phyloP scores from a whole-genome alignment of 1,139 yeast genomes.

The Candida tropicalis region DNA sequence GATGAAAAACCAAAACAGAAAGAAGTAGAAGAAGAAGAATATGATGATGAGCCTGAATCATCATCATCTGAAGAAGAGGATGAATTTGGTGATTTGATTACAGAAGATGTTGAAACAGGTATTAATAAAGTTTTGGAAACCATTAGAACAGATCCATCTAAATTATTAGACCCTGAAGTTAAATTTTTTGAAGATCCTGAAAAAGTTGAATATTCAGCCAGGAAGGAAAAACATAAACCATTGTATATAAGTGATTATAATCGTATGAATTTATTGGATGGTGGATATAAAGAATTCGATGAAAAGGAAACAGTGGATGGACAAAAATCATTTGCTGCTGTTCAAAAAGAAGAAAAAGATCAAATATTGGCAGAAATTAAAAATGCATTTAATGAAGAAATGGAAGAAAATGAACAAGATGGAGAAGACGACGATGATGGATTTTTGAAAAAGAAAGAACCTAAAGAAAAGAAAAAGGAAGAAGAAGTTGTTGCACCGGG shows the following conservation, averaged over 20 bases:
- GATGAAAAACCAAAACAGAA: slow-evolving; percentile 3
- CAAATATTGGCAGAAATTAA: slow-evolving; percentile 76
- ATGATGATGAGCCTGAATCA: slow-evolving; percentile 16
- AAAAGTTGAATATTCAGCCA: slow-evolving; percentile 27
- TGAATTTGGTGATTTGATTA: slow-evolving; percentile 84
- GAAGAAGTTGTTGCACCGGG: slow-evolving; percentile 12
- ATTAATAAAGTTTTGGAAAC: slow-evolving; percentile 73
- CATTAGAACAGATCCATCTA: slow-evolving; percentile 63
- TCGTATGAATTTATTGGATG: slow-evolving; percentile 72
- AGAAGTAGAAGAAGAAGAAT: neutral
- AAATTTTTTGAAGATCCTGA: slow-evolving; percentile 73
- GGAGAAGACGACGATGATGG: slow-evolving; percentile 51
- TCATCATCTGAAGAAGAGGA: slow-evolving; percentile 77
- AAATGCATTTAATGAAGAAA: slow-evolving; percentile 57
- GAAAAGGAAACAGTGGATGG: slow-evolving; percentile 53
- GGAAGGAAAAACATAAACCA: slow-evolving; percentile 58
- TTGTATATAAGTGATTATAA: slow-evolving; percentile 91
- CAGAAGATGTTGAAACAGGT: slow-evolving; percentile 83
- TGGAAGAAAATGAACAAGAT: slow-evolving; percentile 43
- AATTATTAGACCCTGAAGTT: slow-evolving; percentile 64
- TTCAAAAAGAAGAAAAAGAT: slow-evolving; percentile 74
- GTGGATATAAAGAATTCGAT: slow-evolving; percentile 57
- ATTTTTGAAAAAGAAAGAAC: slow-evolving; percentile 58
- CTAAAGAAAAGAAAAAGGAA: slow-evolving; percentile 21
- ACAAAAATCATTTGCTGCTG: slow-evolving; percentile 69